A percentile compares a stretch with the other conserved stretches of the same genome.
These are phyloP conservation scores for Phytophthora melonis DNA, from an alignment of 352 stramenopile species.

Conservation along the genomic window DNA sequence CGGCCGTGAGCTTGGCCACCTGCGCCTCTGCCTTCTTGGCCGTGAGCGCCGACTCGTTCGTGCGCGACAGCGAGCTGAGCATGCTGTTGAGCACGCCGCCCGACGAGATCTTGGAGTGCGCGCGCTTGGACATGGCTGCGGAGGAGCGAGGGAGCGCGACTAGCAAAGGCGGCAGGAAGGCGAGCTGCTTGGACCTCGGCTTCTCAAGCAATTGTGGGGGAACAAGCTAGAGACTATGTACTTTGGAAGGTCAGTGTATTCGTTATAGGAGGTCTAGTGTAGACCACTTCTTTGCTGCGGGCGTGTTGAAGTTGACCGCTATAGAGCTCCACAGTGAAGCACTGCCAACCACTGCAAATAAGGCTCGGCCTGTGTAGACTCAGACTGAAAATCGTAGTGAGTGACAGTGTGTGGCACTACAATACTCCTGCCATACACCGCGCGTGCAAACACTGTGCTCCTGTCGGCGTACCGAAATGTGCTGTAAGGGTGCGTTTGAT, in stretches of 20 bases:
- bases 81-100: constrained; percentile 65
- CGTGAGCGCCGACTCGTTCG: constrained; percentile 79
- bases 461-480: too few relatives aligned
- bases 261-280: background rate
- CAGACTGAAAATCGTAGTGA: too few relatives aligned
- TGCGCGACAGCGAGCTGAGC: constrained; percentile 78
- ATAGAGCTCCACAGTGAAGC: background rate
- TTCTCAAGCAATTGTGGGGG: constrained; percentile 5
- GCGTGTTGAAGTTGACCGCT: background rate
- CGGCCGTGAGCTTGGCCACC: constrained; percentile 76
- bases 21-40: constrained; percentile 81
- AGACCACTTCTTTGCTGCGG: background rate
- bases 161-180: background rate
- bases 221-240: constrained; percentile 7
- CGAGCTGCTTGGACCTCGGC: constrained; percentile 12
- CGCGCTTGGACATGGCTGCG: constrained; percentile 72
- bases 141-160: background rate
- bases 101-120: constrained; percentile 57
- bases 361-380: too few relatives aligned
- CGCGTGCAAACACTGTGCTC: too few relatives aligned
- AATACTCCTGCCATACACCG: too few relatives aligned
- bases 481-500: too few relatives aligned
- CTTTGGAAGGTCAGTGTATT: background rate
- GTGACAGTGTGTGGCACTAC: too few relatives aligned
- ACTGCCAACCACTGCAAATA: too few relatives aligned